Base-by-base conservation (phyloP, 352 stramenopile genomes). In the Phytophthora pini region DNA sequence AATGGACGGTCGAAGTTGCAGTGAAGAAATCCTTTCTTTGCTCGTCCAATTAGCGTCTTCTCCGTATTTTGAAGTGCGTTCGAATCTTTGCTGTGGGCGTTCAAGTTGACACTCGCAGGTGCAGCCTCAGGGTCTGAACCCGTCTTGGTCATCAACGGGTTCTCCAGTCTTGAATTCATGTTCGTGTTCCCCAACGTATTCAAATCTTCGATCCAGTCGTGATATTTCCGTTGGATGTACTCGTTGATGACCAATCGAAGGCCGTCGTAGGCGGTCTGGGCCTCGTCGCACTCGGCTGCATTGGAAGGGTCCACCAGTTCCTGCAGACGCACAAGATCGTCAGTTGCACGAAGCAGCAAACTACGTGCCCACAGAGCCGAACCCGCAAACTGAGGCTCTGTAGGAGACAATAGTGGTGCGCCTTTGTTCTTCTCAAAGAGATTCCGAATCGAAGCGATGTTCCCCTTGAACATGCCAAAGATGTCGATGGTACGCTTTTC, bases 1-100 rank as follows among this genome's bases (percentile, higher is more conserved):
- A 99, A 73, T 15, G 90, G 90, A 3, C 87, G 79, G 73, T 99
- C 94, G 50, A 99, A 99, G 61, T 98, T 99, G 68, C 93, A 98
- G 32, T 97, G 89, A 20, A 98, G 68, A 55, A 96, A 94, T 15
- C 84, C 88, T 56, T 90, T 89, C 39, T 94, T 94, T 2, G 81
- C 85, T 3, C 87, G 77, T 32, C 86, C 74, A 54, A 95, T 93
- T 2, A 95, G 58, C 4, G 84, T 91, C 54, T 93, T 93, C 50
- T 93, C 84, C 0, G 74, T 96, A 64, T 92, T 90, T 61, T 90
- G 82, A 3, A 88, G 65, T 5, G 78, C 76, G 12, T 92, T 93
- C 27, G 72, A 48, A n/a, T 92, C 84, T 41, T 84, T 77, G 17
- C 59, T 41, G 43, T 76, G 68, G 24, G 54, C 65, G 22, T 74